Evolutionary conservation across 2,329 filamentous ascomycete species (phyloP).

Genomic region (Alternaria arbusti): DNA sequence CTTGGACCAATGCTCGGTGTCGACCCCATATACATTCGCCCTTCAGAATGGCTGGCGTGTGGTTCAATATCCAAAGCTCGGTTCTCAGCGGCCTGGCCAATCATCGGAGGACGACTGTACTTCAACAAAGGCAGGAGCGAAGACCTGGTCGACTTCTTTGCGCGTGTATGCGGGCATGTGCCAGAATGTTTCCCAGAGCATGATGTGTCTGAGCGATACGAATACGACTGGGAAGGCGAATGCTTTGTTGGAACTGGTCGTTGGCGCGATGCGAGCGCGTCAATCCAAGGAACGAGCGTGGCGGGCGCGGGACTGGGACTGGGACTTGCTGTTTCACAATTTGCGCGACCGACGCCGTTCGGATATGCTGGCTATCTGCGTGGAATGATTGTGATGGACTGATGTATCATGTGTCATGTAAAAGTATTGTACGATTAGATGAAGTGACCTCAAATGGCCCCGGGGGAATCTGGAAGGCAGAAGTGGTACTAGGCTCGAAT

Average conservation of each 20-base stretch:
- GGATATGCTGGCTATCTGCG: conserved; percentile 5
- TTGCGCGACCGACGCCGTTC: neutral
- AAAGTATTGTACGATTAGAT: neutral
- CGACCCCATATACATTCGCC: neutral
- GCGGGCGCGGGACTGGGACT: neutral
- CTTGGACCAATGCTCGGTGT: neutral
- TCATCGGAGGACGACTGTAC: neutral
- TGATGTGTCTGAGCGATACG: neutral
- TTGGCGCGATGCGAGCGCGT: neutral
- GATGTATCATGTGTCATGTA: neutral
- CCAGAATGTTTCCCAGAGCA: neutral
- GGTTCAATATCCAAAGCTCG: neutral
- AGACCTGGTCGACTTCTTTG: neutral
- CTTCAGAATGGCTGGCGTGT: conserved; percentile 5
- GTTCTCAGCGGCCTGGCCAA: neutral
- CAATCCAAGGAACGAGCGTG: neutral
- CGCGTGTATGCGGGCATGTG: neutral
- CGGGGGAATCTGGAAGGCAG: too few relatives aligned
- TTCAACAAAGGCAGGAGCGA: neutral
- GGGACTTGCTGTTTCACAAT: neutral
- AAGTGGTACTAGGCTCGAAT: neutral
- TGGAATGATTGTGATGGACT: conserved; percentile 7
- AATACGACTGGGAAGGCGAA: neutral
- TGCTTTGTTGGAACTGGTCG: neutral
- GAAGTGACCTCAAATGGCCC: too few relatives aligned